Percentiles rank a stretch among this genome's conserved stretches.
Conservation (phyloP, 768 basidiomycete species). For the Collybia mongolica region DNA sequence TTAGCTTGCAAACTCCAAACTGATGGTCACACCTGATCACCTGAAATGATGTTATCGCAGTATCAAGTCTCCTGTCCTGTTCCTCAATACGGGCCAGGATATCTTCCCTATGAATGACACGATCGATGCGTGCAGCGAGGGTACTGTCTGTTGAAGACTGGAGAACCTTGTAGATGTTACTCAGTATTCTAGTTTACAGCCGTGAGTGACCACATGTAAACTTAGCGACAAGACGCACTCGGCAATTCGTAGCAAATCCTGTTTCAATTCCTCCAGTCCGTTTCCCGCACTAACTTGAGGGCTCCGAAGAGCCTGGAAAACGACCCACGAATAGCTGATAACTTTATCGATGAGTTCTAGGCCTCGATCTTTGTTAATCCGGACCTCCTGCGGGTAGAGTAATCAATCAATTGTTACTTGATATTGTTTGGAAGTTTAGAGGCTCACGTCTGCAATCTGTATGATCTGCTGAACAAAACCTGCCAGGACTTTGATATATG, state of each 20-base stretch:
- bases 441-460: constrained; percentile 21
- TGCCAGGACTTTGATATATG: constrained; percentile 24
- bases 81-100: constrained; percentile 15
- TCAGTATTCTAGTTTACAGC: constrained; percentile 15
- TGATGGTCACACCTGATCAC: not conserved
- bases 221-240: constrained; percentile 6
- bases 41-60: constrained; percentile 25
- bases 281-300: constrained; percentile 7
- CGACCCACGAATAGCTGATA: constrained; percentile 18
- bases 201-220: not conserved
- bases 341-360: constrained; percentile 23
- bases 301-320: constrained; percentile 20
- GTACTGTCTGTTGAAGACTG: constrained; percentile 10
- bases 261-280: constrained; percentile 14
- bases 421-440: no score
- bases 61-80: constrained; percentile 24
- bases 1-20: not conserved
- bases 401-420: not conserved
- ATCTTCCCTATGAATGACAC: constrained; percentile 18
- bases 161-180: constrained; percentile 17
- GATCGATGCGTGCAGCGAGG: constrained; percentile 13
- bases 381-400: constrained; percentile 16
- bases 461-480: constrained; percentile 22
- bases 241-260: constrained; percentile 17
- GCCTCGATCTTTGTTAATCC: constrained; percentile 18